Evolutionary conservation across 2,329 filamentous ascomycete species (phyloP), one percentile per base, ranked within the genome.

Genomic region (Pseudopithomyces chartarum): DNA sequence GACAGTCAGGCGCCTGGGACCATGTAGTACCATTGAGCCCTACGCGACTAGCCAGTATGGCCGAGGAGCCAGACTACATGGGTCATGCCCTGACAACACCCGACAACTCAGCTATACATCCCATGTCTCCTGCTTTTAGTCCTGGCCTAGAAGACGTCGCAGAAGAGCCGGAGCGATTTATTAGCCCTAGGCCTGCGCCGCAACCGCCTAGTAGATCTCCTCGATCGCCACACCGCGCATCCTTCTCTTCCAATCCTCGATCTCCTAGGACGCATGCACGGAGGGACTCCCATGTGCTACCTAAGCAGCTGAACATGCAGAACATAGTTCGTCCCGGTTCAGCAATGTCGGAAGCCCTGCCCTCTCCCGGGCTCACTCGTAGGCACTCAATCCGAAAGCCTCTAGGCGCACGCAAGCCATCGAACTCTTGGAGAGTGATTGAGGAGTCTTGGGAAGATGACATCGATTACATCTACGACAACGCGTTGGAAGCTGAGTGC

Each of bases 391-490:
- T 70, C 40, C 60, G 66, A 19, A 65, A 60, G 38, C n/a, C 63
- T 22, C 59, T 62, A 12, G 45, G 61, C 7, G 52, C 59, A n/a
- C 67, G 68, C 32, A 68, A 70, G 45, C 66, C 67, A 40, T 76
- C 73, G 1, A 73, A 70, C 50, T 69, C 68, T 11, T 75, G 72
- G 68, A 68, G 68, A 23, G 68, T 61, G 15, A 69, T 76, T 26
- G 78, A 80, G 47, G 71, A 71, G 13, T 82, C 81, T 1, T 87
- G 85, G 85, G 85, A 87, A 63, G 84, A 85, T 38, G 84, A 86
- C 57, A 84, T 87, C 54, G 85, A 87, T 61, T 87, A 84, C 64
- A 85, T 83, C 64, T 87, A 87, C 62, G 82, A 86, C 58, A 81
- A 85, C 65, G 83, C 82, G 23, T 81, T 84, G 6, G 85, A 87